Evolutionary conservation across 176 grass and related monocot genomes (phyloP).

Genomic region (Stipa capillata): DNA sequence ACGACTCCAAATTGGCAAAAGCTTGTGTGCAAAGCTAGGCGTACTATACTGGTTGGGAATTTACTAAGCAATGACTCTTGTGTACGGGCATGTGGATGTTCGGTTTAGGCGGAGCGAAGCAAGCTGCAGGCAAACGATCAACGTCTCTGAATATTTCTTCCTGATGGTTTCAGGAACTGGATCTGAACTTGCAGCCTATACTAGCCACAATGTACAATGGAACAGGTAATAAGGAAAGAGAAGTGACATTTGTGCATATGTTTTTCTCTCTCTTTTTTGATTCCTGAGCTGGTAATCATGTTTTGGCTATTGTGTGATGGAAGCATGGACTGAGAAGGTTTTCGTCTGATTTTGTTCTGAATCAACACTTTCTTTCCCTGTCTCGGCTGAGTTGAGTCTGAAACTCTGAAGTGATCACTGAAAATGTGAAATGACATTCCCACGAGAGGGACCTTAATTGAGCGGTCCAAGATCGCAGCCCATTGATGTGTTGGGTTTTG

Average conservation of each 20-base stretch:
- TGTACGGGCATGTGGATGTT: neutral
- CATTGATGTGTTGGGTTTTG: neutral
- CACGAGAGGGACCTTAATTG: neutral
- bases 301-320: neutral
- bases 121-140: neutral
- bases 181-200: neutral
- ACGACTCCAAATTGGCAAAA: neutral
- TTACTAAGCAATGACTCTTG: neutral
- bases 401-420: neutral
- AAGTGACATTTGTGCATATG: neutral
- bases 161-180: neutral
- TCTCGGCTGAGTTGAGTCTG: neutral
- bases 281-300: neutral
- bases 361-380: neutral
- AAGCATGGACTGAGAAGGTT: neutral
- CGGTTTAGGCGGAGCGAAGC: neutral
- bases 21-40: neutral
- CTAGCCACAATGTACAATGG: neutral
- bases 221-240: neutral
- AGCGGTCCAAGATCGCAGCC: neutral
- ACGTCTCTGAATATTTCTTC: neutral
- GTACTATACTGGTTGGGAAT: neutral
- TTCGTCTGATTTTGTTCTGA: neutral
- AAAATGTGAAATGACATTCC: neutral
- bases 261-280: neutral